Evolutionary conservation across 495 filamentous ascomycete species (phyloP).

Genomic region (Penicillium argentinense): DNA sequence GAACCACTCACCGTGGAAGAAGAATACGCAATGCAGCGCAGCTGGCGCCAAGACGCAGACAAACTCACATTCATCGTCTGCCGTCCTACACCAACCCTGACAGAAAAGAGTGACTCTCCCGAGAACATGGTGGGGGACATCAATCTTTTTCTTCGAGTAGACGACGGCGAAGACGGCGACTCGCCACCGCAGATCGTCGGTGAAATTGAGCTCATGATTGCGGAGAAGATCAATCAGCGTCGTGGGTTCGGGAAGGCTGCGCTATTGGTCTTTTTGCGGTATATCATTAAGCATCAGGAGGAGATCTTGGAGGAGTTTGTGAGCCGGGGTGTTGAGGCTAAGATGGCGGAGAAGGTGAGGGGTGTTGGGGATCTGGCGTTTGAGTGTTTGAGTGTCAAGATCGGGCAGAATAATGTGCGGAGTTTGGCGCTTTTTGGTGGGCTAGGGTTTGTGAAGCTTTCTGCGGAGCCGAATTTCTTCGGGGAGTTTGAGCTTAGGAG

Average conservation of each 20-base stretch:
- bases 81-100: slow-evolving; percentile 23
- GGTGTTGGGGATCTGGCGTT: slow-evolving; percentile 11
- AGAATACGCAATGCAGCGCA: slow-evolving; percentile 82
- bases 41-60: slow-evolving; percentile 72
- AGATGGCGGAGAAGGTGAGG: slow-evolving; percentile 14
- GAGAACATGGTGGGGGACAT: slow-evolving; percentile 77
- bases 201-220: slow-evolving; percentile 91
- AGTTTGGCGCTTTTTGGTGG: slow-evolving; percentile 63
- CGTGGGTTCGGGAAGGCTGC: slow-evolving; percentile 65
- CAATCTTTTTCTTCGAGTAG: slow-evolving; percentile 73
- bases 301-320: slow-evolving; percentile 63
- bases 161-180: slow-evolving; percentile 44
- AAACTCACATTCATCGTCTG: slow-evolving; percentile 51
- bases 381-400: slow-evolving; percentile 58
- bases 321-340: slow-evolving; percentile 14
- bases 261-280: slow-evolving; percentile 67
- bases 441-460: slow-evolving; percentile 52
- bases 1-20: slow-evolving; percentile 73
- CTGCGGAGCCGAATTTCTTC: slow-evolving; percentile 60
- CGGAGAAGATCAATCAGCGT: slow-evolving; percentile 54
- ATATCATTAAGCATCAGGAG: slow-evolving; percentile 49
- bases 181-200: slow-evolving; percentile 52
- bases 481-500: slow-evolving; percentile 61
- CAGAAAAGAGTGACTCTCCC: slow-evolving; percentile 47
- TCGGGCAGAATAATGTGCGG: slow-evolving; percentile 52